Evolutionary conservation across 495 filamentous ascomycete species (phyloP).

Genomic region (Chaetomidium leptoderma): DNA sequence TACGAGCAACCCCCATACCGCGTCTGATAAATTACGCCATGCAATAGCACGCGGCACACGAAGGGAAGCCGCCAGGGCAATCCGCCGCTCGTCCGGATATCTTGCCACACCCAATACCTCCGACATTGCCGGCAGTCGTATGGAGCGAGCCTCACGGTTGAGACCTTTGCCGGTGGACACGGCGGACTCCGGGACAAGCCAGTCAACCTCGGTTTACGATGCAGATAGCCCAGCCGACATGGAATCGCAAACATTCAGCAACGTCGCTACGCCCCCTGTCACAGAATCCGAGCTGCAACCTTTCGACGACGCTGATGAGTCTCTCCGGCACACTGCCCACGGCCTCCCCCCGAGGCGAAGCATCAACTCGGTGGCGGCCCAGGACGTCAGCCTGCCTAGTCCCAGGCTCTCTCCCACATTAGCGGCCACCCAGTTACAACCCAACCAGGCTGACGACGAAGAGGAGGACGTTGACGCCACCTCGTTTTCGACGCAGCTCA

Average conservation of each 20-base stretch:
- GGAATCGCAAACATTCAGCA: conserved; percentile 48
- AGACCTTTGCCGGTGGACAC: conserved; percentile 35
- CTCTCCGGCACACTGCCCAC: conserved; percentile 37
- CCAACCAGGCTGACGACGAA: conserved; percentile 36
- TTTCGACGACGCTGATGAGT: conserved; percentile 44
- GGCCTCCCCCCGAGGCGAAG: conserved; percentile 39
- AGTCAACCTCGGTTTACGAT: conserved; percentile 46
- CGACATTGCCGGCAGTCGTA: conserved; percentile 28
- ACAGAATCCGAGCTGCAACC: conserved; percentile 51
- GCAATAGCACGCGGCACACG: conserved; percentile 30
- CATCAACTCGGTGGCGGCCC: conserved; percentile 61
- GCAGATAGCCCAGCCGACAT: conserved; percentile 43
- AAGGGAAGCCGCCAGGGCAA: conserved; percentile 26
- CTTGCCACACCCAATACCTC: conserved; percentile 49
- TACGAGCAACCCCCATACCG: conserved; percentile 12
- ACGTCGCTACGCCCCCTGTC: conserved; percentile 55
- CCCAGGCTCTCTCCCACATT: conserved; percentile 90
- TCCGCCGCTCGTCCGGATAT: conserved; percentile 30
- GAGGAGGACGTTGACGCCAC: conserved; percentile 35
- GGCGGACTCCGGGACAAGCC: conserved; percentile 40
- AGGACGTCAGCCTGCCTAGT: conserved; percentile 90
- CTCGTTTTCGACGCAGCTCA: conserved; percentile 27
- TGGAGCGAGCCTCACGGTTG: conserved; percentile 32
- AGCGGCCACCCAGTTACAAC: conserved; percentile 63
- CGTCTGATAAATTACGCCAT: conserved; percentile 41